Evolutionary conservation across 768 basidiomycete species (phyloP).

Genomic region (Panaeolus cyanescens): DNA sequence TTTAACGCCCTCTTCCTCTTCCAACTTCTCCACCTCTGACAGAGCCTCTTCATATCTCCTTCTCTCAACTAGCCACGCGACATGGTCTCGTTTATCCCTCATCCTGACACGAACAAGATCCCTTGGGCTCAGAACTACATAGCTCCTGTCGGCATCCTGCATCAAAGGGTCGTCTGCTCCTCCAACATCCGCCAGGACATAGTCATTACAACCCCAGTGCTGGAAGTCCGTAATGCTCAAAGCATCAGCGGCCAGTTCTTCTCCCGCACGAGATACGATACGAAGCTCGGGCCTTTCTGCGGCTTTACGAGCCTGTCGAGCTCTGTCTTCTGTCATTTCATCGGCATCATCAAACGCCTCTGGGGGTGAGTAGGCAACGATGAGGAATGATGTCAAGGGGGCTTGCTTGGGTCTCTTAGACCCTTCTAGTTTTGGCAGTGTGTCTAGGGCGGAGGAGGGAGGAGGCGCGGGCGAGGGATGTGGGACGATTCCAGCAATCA

Average conservation of each 20-base stretch:
- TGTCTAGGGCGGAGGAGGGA: constrained; percentile 13
- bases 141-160: constrained; percentile 47
- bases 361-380: constrained; percentile 86
- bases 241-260: constrained; percentile 86
- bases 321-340: constrained; percentile 73
- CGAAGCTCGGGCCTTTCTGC: constrained; percentile 94
- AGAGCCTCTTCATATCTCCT: constrained; percentile 89
- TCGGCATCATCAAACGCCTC: constrained; percentile 62
- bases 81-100: constrained; percentile 87
- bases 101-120: constrained; percentile 88
- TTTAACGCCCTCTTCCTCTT: constrained; percentile 33
- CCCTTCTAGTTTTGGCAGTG: constrained; percentile 15
- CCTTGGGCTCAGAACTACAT: constrained; percentile 84
- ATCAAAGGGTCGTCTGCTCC: constrained; percentile 28
- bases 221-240: constrained; percentile 79
- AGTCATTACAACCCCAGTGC: constrained; percentile 91
- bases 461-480: constrained; percentile 52
- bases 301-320: constrained; percentile 75
- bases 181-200: constrained; percentile 63
- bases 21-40: constrained; percentile 72
- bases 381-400: constrained; percentile 70
- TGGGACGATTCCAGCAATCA: constrained; percentile 89
- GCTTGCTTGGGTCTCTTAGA: constrained; percentile 15
- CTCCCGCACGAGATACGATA: constrained; percentile 86
- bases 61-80: constrained; percentile 89